Conservation (phyloP, 768 basidiomycete species). For the Xerocomus spinulosus region DNA sequence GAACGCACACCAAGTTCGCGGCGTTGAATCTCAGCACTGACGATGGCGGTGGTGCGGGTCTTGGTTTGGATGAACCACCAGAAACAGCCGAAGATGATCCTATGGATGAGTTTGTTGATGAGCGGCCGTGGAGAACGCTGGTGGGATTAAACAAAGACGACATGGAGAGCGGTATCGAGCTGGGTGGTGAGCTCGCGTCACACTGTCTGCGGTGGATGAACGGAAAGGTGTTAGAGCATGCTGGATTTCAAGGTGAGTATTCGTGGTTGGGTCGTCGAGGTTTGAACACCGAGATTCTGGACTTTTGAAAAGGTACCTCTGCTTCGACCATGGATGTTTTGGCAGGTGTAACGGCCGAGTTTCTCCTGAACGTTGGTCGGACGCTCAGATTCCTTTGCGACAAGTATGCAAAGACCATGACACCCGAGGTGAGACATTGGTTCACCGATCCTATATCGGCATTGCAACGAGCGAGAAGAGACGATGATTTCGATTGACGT, state of each 20-base stretch:
- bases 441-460: background rate
- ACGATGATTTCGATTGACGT: background rate
- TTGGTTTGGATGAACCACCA: conserved; percentile 32
- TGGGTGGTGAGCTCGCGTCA: conserved; percentile 56
- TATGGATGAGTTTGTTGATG: conserved; percentile 43
- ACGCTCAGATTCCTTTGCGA: conserved; percentile 81
- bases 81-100: conserved; percentile 31
- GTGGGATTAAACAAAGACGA: conserved; percentile 15
- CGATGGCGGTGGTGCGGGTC: conserved; percentile 28
- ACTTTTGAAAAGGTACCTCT: conserved; percentile 56
- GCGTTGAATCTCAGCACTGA: conserved; percentile 42
- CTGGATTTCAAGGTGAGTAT: conserved; percentile 82
- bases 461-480: background rate
- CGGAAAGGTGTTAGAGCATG: conserved; percentile 79
- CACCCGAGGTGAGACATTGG: conserved; percentile 62
- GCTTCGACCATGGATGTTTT: conserved; percentile 73
- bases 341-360: conserved; percentile 72
- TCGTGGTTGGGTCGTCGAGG: background rate
- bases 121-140: conserved; percentile 51
- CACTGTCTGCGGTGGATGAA: conserved; percentile 71
- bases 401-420: conserved; percentile 76
- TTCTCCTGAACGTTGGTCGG: conserved; percentile 78
- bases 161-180: conserved; percentile 37
- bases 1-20: conserved; percentile 68
- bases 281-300: conserved; percentile 3